A percentile compares a stretch with the other conserved stretches of the same genome.
Conservation (phyloP, 257 asterid species). For the Solanum pinnatisectum region DNA sequence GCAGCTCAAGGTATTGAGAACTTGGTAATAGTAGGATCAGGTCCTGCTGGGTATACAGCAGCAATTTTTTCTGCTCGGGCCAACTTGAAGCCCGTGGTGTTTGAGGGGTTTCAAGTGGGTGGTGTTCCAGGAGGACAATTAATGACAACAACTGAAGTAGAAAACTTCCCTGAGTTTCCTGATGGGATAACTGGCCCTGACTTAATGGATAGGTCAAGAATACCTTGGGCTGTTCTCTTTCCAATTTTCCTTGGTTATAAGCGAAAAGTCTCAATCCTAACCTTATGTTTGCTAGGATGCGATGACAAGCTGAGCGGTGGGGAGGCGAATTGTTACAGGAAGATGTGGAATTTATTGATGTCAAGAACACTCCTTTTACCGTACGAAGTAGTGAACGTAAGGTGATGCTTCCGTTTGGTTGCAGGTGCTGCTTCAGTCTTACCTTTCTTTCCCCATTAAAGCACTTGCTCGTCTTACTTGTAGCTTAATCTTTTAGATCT, state of each 20-base stretch:
- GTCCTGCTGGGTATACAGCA: constrained; percentile 97
- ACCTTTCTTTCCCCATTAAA: neutral
- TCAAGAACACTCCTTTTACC: constrained; percentile 65
- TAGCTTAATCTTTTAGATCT: neutral
- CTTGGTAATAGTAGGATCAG: constrained; percentile 90
- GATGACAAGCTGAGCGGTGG: constrained; percentile 90
- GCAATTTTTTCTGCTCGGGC: constrained; percentile 93
- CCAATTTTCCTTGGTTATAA: neutral
- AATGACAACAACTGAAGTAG: constrained; percentile 97
- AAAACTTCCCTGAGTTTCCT: constrained; percentile 94
- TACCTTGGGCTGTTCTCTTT: neutral
- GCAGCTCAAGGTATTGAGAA: constrained; percentile 63
- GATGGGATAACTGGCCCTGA: constrained; percentile 98
- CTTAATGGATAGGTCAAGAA: constrained; percentile 76
- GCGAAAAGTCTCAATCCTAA: neutral
- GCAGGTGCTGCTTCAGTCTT: neutral
- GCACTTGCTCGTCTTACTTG: neutral
- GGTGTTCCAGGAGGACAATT: constrained; percentile 97
- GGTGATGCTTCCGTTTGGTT: constrained; percentile 39
- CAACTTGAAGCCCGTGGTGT: constrained; percentile 81
- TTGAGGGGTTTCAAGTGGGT: constrained; percentile 91
- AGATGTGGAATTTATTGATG: constrained; percentile 81
- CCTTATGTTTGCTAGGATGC: constrained; percentile 43
- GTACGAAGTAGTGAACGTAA: constrained; percentile 80
- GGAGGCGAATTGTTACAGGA: constrained; percentile 91